Evolutionary conservation across 2,329 filamentous ascomycete species (phyloP), one percentile per base, ranked within the genome.

Genomic region (Pestalotiopsis sp.): DNA sequence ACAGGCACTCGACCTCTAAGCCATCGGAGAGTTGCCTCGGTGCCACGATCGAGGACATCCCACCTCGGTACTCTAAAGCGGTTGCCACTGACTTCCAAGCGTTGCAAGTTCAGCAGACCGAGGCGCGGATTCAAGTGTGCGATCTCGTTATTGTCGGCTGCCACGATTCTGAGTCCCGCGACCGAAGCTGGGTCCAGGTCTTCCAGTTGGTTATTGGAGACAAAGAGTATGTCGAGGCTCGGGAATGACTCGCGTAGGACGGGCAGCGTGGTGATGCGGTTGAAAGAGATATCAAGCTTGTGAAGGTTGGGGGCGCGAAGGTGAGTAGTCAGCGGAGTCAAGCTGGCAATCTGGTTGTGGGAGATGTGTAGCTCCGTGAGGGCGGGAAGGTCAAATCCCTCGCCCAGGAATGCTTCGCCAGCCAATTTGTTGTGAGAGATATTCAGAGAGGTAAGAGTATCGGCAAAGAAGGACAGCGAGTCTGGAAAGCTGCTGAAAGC

Each of bases 141-240:
- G 71, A 98, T 93, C 64, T 95, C 92, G 76, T 98, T 98, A 79
- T 94, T 95, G 72, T 89, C 90, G 9, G 94, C 89, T 77, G 97
- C 93, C 2, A 97, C 88, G 4, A 92, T 87, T 72, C 89, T 89
- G 68, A 98, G 78, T 0, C 95, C 95, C 64, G 86, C 85, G 49
- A 98, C 89, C 11, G 90, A 85, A 11, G 94, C 91, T 0, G 93
- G 91, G 1, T 92, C 88, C 17, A 97, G 85, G 14, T 92, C 90
- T 5, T 87, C 84, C 64, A 98, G 87, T 72, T 91, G 90, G 77
- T 98, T 98, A 79, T 97, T 94, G 3, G 90, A 88, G 1, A 90
- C 91, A 20, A 95, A 82, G 11, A 98, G 83, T 0, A 92, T 88
- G 1, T 85, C 87, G 57, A 98, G 84, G 6, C 83, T 85, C 0